Conservation (phyloP, 1,284 basidiomycete genomes). For the Abortiporus biennis region DNA sequence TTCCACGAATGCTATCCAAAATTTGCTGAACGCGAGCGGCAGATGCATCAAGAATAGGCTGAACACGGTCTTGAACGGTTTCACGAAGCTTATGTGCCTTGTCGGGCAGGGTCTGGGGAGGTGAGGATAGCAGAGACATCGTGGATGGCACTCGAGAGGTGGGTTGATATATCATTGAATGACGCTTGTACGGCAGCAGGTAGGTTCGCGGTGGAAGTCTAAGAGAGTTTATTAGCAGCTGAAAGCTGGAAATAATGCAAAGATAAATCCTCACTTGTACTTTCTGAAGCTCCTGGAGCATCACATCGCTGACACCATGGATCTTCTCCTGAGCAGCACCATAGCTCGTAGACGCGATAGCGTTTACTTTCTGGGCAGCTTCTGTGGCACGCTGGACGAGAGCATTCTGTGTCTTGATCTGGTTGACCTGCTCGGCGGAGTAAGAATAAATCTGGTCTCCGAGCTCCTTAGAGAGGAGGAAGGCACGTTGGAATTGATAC, state of each 20-base stretch:
- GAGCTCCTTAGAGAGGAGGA: constrained; percentile 56
- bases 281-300: constrained; percentile 59
- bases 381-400: constrained; percentile 67
- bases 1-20: constrained; percentile 21
- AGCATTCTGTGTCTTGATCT: constrained; percentile 60
- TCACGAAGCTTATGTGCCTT: constrained; percentile 51
- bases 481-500: constrained; percentile 72
- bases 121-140: constrained; percentile 48
- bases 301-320: constrained; percentile 52
- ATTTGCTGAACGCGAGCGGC: constrained; percentile 26
- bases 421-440: constrained; percentile 65
- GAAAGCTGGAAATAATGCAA: background rate
- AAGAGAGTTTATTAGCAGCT: constrained; percentile 3
- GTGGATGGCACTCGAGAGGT: constrained; percentile 40
- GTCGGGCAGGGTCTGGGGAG: constrained; percentile 55
- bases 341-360: constrained; percentile 48
- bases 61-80: constrained; percentile 52
- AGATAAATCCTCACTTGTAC: constrained; percentile 37
- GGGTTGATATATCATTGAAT: constrained; percentile 36
- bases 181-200: constrained; percentile 49
- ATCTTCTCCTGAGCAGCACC: constrained; percentile 39
- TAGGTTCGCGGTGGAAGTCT: constrained; percentile 46
- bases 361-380: constrained; percentile 57
- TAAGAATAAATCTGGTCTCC: constrained; percentile 56
- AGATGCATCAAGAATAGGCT: constrained; percentile 46